phyloP scores from a whole-genome alignment of 306 rosid species.

The Adenanthera pavonina region DNA sequence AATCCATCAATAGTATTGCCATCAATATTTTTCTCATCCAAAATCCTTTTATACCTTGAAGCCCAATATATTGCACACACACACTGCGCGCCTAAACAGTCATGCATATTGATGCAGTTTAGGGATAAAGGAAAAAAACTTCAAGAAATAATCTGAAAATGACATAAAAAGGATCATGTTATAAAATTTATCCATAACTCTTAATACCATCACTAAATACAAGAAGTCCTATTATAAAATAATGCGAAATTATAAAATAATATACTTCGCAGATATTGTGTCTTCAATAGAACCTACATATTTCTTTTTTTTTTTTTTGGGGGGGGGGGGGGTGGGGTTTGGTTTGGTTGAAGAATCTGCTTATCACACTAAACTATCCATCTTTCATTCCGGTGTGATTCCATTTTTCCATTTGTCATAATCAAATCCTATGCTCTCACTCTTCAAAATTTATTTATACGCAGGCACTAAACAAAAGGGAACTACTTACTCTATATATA shows the following conservation, averaged over 20 bases:
- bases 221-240: background rate
- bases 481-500: too few species aligned
- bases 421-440: conserved; percentile 23
- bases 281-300: background rate
- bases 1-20: too few species aligned
- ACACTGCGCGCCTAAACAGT: too few species aligned
- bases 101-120: background rate
- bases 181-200: conserved; percentile 39
- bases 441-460: too few species aligned
- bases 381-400: conserved; percentile 38
- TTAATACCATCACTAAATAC: background rate
- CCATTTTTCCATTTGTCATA: conserved; percentile 30
- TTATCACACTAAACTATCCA: conserved; percentile 8
- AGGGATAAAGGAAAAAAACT: conserved; percentile 24
- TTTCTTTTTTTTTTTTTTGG: background rate
- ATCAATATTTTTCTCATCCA: too few species aligned
- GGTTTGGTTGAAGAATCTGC: too few species aligned
- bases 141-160: conserved; percentile 33
- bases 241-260: too few species aligned
- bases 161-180: conserved; percentile 38
- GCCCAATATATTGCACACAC: background rate
- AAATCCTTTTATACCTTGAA: background rate
- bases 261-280: background rate
- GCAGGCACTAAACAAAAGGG: too few species aligned
- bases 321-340: too few species aligned